Percentiles rank a stretch among this genome's conserved stretches.
phyloP scores from a whole-genome alignment of 2,329 filamentous ascomycete genomes.

The Calcarisporium arbuscula region DNA sequence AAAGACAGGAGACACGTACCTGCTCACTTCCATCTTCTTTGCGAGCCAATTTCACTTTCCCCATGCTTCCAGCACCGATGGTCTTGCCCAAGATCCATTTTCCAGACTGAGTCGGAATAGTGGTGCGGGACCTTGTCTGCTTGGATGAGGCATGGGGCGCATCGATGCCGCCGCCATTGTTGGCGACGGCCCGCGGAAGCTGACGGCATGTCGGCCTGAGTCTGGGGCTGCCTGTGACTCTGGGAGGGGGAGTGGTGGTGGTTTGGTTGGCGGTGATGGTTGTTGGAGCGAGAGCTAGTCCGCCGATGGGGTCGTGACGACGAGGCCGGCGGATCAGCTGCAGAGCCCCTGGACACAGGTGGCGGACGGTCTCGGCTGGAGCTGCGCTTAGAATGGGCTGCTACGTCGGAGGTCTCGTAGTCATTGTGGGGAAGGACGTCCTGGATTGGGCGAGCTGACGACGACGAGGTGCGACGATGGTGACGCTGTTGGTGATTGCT shows the following conservation, averaged over 20 bases:
- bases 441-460: conserved; percentile 35
- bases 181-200: conserved; percentile 42
- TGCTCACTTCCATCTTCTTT: conserved; percentile 88
- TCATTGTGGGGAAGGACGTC: conserved; percentile 55
- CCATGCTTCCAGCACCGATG: conserved; percentile 96
- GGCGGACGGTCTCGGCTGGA: conserved; percentile 55
- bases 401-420: conserved; percentile 65
- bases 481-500: conserved; percentile 22
- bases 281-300: conserved; percentile 43
- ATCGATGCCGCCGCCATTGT: conserved; percentile 44
- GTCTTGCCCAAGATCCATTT: conserved; percentile 96
- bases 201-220: conserved; percentile 42
- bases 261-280: conserved; percentile 23
- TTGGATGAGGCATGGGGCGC: conserved; percentile 32
- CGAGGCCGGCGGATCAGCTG: conserved; percentile 36
- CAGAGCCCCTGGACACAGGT: conserved; percentile 42
- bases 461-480: conserved; percentile 33
- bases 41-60: conserved; percentile 92
- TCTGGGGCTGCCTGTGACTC: too few species aligned
- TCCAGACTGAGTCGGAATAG: conserved; percentile 82
- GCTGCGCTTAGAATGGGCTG: conserved; percentile 53
- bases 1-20: conserved; percentile 47
- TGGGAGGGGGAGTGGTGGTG: too few species aligned
- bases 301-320: conserved; percentile 36
- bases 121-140: conserved; percentile 60